Conservation (phyloP, 495 filamentous ascomycete species). For the Trichoderma parareesei region DNA sequence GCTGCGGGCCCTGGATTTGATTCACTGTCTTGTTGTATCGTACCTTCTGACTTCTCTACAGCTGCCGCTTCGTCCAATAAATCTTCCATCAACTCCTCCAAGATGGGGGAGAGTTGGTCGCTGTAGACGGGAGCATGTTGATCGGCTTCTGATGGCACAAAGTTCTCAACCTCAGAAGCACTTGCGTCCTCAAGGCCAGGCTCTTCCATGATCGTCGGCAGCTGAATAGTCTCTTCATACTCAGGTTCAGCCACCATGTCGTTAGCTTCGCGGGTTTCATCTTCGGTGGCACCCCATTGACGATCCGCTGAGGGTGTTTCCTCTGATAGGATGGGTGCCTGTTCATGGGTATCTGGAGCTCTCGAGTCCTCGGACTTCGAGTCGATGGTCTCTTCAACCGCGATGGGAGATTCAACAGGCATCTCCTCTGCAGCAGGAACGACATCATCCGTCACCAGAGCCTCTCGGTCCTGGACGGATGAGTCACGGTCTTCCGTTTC, state of each 20-base stretch:
- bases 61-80: background rate
- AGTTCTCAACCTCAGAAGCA: background rate
- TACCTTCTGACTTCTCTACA: constrained; percentile 7
- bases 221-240: background rate
- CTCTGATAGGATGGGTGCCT: background rate
- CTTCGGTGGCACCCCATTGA: background rate
- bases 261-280: background rate
- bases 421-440: background rate
- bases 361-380: background rate
- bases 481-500: background rate
- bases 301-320: background rate
- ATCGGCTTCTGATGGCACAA: background rate
- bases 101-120: background rate
- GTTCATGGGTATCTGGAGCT: background rate
- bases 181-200: background rate
- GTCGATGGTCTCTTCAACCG: background rate
- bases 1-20: background rate
- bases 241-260: background rate
- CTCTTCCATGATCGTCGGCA: constrained; percentile 7
- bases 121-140: background rate
- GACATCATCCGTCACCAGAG: background rate
- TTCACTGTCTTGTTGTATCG: background rate
- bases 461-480: background rate
- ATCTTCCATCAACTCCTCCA: background rate
- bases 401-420: background rate